phyloP scores from a whole-genome alignment of 805 yeast species.

The Scheffersomyces lignosus region DNA sequence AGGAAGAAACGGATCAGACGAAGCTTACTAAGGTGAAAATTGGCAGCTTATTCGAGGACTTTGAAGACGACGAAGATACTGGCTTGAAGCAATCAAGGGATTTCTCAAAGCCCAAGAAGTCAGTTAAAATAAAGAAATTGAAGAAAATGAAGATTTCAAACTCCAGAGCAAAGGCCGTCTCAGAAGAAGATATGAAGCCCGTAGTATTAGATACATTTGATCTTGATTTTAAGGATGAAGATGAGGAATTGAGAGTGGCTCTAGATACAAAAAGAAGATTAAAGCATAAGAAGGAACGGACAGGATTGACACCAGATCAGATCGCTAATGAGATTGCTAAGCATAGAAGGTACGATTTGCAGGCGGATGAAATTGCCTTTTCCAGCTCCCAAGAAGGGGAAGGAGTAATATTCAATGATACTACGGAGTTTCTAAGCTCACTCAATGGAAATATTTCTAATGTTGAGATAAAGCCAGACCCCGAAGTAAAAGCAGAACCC shows the following conservation, averaged over 20 bases:
- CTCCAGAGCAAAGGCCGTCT: slow-evolving; percentile 24
- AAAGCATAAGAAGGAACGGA: slow-evolving; percentile 28
- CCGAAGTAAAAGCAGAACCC: slow-evolving; percentile 6
- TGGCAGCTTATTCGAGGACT: slow-evolving; percentile 7
- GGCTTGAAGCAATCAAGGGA: slow-evolving; percentile 7
- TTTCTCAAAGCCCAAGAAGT: slow-evolving; percentile 14
- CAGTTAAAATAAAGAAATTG: slow-evolving; percentile 41
- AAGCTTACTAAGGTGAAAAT: not conserved
- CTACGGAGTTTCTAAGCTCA: slow-evolving; percentile 38
- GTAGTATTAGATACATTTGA: slow-evolving; percentile 31
- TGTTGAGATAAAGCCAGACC: slow-evolving; percentile 6
- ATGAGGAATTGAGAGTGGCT: slow-evolving; percentile 33
- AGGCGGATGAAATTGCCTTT: not conserved
- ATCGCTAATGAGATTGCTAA: slow-evolving; percentile 39
- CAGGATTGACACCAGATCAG: slow-evolving; percentile 28
- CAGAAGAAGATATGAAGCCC: slow-evolving; percentile 27
- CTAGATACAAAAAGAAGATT: slow-evolving; percentile 26
- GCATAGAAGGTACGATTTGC: slow-evolving; percentile 16
- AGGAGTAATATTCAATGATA: slow-evolving; percentile 30
- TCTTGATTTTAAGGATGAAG: slow-evolving; percentile 22
- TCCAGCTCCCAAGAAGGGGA: not conserved
- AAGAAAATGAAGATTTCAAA: slow-evolving; percentile 41
- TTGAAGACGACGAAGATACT: slow-evolving; percentile 9
- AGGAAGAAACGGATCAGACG: too few species aligned
- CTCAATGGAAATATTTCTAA: slow-evolving; percentile 12